These are phyloP conservation scores for Apostasia ramifera DNA, from an alignment of 106 monocot species.

Conservation along the genomic window DNA sequence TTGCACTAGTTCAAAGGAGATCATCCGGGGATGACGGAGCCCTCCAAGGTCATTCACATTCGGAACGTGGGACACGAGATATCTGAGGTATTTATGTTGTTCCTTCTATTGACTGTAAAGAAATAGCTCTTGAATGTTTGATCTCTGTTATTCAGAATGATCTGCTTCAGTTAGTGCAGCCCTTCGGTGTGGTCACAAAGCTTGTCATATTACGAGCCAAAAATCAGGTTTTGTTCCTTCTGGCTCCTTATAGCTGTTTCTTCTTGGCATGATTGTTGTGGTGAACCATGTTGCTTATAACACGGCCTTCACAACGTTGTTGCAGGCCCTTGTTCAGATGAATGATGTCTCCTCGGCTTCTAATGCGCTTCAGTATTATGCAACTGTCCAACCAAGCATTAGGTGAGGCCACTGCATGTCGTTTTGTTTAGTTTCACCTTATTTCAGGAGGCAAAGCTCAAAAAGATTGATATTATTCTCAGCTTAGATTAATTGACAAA, in stretches of 20 bases:
- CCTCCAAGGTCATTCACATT: conserved; percentile 89
- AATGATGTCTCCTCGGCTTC: conserved; percentile 55
- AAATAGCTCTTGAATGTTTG: not conserved
- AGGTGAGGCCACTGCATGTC: conserved; percentile 20
- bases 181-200: conserved; percentile 46
- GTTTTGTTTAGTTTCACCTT: not conserved
- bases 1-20: not conserved
- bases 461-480: too few species aligned
- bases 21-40: conserved; percentile 51
- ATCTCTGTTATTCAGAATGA: conserved; percentile 37
- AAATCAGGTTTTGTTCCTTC: conserved; percentile 35
- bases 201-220: conserved; percentile 57
- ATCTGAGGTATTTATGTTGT: conserved; percentile 8
- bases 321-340: conserved; percentile 85
- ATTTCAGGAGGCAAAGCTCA: too few species aligned
- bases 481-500: too few species aligned
- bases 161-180: conserved; percentile 55
- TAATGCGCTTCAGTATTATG: conserved; percentile 58
- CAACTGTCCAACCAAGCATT: conserved; percentile 60
- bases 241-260: not conserved
- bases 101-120: not conserved
- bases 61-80: conserved; percentile 93
- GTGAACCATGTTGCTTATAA: not conserved
- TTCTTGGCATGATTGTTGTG: not conserved
- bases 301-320: conserved; percentile 1